Base-by-base conservation (phyloP, 2,329 filamentous ascomycete species). In the Huntiella omanensis region DNA sequence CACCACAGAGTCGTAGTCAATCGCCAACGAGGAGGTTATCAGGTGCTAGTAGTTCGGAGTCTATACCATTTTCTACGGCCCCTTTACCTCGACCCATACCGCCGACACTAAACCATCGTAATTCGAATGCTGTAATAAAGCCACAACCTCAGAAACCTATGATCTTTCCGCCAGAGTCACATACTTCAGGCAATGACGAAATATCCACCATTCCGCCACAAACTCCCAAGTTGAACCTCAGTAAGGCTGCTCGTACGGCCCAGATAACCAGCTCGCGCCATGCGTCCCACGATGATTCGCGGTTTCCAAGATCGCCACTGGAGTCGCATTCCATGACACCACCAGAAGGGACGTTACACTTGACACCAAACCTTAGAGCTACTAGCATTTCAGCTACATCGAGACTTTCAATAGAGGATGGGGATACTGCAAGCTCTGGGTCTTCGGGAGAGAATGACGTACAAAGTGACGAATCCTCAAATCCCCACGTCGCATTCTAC, bases 111-210 rank as follows among this genome's bases (percentile, higher is more conserved):
- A 33, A 38, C 15, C 49, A 52, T 13, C 52, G 52, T 7, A 55
- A 53, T 35, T 54, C 55, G 2, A 55, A 52, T 22, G 51, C 54
- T 3, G 51, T 51, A n/a, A 53, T 56, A 11, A 51, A 54, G 48
- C 53, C 10, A 42, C 52, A 13, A 19, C 33, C 48, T 22, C 22
- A 32, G 8, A 49, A 49, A 33, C 40, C 48, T 16, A 15, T 46
- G 6, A 22, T 44, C 16, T 34, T 56, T 4, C 58, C 61, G 1
- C 40, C 58, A 11, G 62, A 65, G 13, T 50, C 59, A 3, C 54
- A 56, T 5, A 47, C 52, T 1, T 45, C 49, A 4, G 51, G 53
- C 3, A 62, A 64, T 7, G 58, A 59, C 16, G 42, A 55, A 5
- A 58, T 57, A 8, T 46, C 57, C 3, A 51, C 55, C 2, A 54